Percentiles rank a stretch among this genome's conserved stretches.
Evolutionary conservation across 441 rosid species (phyloP).

Genomic region (Pelargonium fulgidum): DNA sequence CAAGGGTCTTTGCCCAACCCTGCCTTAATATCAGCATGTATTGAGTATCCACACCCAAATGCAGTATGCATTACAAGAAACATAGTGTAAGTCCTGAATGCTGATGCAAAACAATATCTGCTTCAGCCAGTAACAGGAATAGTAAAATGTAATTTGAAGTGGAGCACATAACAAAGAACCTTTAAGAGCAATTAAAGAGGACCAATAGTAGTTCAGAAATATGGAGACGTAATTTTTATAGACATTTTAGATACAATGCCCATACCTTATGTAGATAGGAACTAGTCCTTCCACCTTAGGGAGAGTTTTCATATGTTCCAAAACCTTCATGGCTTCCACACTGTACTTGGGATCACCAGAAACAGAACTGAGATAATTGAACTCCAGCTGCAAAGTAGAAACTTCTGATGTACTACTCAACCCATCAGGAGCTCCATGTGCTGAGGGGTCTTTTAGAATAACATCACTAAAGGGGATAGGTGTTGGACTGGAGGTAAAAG

Average conservation of each 20-base stretch:
- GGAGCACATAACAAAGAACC: not conserved
- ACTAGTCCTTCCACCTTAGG: constrained; percentile 87
- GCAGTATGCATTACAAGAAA: not conserved
- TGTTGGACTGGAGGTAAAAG: constrained; percentile 86
- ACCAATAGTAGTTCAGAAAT: not conserved
- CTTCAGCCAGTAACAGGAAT: not conserved
- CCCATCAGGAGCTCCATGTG: constrained; percentile 84
- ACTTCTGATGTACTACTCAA: constrained; percentile 91
- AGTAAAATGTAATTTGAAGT: constrained; percentile 7
- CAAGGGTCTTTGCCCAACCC: constrained; percentile 3
- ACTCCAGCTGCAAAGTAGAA: constrained; percentile 90
- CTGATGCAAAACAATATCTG: constrained; percentile 7
- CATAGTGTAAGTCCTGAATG: not conserved
- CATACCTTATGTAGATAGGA: constrained; percentile 89
- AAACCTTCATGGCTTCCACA: constrained; percentile 83
- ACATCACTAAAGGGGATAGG: constrained; percentile 87
- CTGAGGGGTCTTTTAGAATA: constrained; percentile 59
- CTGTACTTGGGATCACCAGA: constrained; percentile 91
- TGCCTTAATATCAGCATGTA: not conserved
- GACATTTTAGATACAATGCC: constrained; percentile 10
- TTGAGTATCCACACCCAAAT: not conserved
- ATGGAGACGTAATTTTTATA: constrained; percentile 8
- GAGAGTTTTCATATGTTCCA: constrained; percentile 75
- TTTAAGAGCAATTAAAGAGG: not conserved
- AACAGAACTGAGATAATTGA: constrained; percentile 77